phyloP scores from a whole-genome alignment of 2,329 filamentous ascomycete species.

The Pseudogymnoascus sp. region DNA sequence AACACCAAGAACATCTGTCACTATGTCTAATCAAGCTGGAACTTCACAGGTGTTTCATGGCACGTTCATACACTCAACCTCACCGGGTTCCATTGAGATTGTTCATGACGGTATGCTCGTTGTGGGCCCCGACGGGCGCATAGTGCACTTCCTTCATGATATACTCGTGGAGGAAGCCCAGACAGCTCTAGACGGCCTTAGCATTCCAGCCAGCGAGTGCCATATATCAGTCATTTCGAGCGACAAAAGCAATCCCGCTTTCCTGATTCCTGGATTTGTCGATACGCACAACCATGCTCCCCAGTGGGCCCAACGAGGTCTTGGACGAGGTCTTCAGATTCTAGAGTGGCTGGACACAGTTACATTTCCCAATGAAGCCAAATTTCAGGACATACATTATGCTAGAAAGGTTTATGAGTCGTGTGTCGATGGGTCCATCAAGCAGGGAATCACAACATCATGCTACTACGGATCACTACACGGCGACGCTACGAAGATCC shows the following conservation, averaged over 20 bases:
- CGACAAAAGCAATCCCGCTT: not conserved
- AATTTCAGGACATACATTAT: constrained; percentile 53
- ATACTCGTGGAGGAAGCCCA: not conserved
- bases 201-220: not conserved
- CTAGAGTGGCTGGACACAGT: constrained; percentile 56
- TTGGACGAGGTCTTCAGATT: constrained; percentile 25
- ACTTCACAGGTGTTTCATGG: not conserved
- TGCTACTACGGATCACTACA: constrained; percentile 87
- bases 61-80: not conserved
- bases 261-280: constrained; percentile 28
- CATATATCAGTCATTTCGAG: not conserved
- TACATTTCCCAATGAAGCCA: constrained; percentile 61
- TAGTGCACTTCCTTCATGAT: not conserved
- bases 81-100: not conserved
- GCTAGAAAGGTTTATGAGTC: constrained; percentile 67
- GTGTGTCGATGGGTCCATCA: constrained; percentile 69
- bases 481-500: constrained; percentile 74
- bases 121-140: not conserved
- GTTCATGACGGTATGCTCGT: not conserved
- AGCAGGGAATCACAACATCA: constrained; percentile 83
- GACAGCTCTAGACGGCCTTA: not conserved
- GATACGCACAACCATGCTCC: constrained; percentile 66
- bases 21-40: not conserved
- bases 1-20: not conserved
- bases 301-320: constrained; percentile 40